Conservation (phyloP, 306 rosid genomes). For the Spatholobus suberectus region DNA sequence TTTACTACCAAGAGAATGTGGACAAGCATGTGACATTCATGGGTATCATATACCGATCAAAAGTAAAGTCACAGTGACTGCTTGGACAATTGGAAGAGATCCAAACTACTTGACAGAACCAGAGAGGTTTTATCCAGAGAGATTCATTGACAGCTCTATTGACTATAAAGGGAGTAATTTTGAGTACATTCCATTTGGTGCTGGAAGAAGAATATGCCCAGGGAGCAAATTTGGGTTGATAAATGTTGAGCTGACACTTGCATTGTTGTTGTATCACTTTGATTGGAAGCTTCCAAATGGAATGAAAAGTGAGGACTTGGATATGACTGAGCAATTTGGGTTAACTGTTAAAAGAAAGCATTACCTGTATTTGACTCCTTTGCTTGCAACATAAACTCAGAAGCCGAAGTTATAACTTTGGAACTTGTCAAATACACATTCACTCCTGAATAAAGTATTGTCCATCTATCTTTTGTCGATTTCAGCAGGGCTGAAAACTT, state of each 20-base stretch:
- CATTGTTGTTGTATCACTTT: slow-evolving; percentile 35
- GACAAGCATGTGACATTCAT: no score
- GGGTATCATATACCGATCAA: no score
- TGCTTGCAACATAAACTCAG: not conserved
- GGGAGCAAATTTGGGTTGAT: slow-evolving; percentile 7
- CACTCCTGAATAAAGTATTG: not conserved
- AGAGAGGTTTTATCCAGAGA: slow-evolving; percentile 36
- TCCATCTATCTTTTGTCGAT: not conserved
- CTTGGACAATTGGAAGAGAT: slow-evolving; percentile 52
- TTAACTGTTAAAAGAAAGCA: slow-evolving; percentile 12
- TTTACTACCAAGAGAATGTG: no score
- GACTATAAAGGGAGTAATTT: no score
- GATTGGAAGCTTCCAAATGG: slow-evolving; percentile 37
- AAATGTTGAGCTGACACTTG: slow-evolving; percentile 30
- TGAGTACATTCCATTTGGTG: no score
- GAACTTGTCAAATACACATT: not conserved
- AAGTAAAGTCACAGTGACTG: no score
- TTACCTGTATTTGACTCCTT: not conserved
- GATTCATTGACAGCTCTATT: no score
- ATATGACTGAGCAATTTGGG: no score
- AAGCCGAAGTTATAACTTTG: not conserved
- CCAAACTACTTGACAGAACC: slow-evolving; percentile 35
- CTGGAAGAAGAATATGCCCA: no score
- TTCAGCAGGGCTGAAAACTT: not conserved
- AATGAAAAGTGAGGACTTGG: no score